These are phyloP conservation scores for Fomitiporia mediterranea DNA, from an alignment of 1,284 basidiomycete species.

Conservation along the genomic window DNA sequence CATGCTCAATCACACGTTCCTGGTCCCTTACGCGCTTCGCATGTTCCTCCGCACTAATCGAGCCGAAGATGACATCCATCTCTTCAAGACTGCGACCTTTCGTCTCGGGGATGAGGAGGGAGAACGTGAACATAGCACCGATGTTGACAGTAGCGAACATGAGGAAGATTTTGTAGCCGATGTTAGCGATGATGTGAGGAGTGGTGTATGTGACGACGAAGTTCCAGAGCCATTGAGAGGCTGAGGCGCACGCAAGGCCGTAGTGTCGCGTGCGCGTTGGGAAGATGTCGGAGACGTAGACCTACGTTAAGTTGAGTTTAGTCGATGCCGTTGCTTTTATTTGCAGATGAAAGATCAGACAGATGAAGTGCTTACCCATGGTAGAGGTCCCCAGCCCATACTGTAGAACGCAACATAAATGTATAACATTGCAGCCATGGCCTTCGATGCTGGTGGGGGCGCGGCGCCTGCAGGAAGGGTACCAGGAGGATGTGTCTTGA, in stretches of 20 bases:
- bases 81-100: conserved; percentile 70
- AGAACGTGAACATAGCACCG: conserved; percentile 43
- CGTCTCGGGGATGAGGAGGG: conserved; percentile 66
- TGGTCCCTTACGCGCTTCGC: conserved; percentile 45
- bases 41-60: conserved; percentile 55
- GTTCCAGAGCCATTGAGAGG: conserved; percentile 79
- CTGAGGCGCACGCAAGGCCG: conserved; percentile 65
- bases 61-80: conserved; percentile 79
- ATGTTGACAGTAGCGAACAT: conserved; percentile 66
- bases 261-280: conserved; percentile 76
- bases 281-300: conserved; percentile 79
- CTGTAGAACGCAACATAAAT: conserved; percentile 75
- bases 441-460: conserved; percentile 50
- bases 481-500: conserved; percentile 66
- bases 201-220: conserved; percentile 73
- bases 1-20: conserved; percentile 5
- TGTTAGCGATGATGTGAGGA: conserved; percentile 53
- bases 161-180: conserved; percentile 66
- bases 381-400: conserved; percentile 59
- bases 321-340: not conserved
- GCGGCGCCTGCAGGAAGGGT: conserved; percentile 25
- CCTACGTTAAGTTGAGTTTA: conserved; percentile 23
- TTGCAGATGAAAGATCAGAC: not conserved
- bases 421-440: conserved; percentile 73
- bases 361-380: conserved; percentile 40